phyloP scores from a whole-genome alignment of 139 green algal species.

The Spirogloea muscicola region DNA sequence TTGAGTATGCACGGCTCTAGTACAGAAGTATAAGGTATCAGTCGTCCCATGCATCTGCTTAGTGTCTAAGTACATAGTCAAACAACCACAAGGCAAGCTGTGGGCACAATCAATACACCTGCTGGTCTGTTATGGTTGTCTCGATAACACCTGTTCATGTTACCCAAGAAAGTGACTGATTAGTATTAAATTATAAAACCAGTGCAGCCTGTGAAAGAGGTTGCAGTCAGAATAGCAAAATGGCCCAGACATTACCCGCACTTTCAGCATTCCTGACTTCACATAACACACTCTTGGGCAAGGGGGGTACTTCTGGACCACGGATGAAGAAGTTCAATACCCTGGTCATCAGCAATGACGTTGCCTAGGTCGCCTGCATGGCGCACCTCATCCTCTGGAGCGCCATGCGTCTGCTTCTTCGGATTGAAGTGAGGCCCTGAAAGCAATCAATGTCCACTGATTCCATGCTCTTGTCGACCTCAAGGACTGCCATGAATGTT shows the following conservation, averaged over 20 bases:
- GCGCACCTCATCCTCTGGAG: slow-evolving; percentile 45
- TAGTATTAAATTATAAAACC: not conserved
- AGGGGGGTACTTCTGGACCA: slow-evolving; percentile 10
- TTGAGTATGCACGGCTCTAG: no score
- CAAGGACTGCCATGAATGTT: not conserved
- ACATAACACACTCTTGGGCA: not conserved
- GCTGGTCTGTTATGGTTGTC: slow-evolving; percentile 1
- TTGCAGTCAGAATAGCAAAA: not conserved
- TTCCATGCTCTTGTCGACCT: not conserved
- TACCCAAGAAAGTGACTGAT: not conserved
- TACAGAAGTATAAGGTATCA: no score
- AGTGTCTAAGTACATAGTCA: no score
- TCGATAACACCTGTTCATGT: slow-evolving; percentile 8
- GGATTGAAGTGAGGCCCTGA: slow-evolving; percentile 57
- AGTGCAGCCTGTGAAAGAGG: not conserved
- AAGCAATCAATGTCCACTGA: no score
- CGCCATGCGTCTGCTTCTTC: slow-evolving; percentile 48
- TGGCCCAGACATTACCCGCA: not conserved
- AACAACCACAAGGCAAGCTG: no score
- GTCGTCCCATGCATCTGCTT: no score
- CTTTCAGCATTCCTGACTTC: not conserved
- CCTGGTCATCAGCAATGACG: slow-evolving; percentile 37
- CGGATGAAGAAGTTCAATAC: no score
- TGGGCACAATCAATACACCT: no score
- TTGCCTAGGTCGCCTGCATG: slow-evolving; percentile 56